Conservation (phyloP, 2,329 filamentous ascomycete genomes). For the Pseudocercospora fuligena region DNA sequence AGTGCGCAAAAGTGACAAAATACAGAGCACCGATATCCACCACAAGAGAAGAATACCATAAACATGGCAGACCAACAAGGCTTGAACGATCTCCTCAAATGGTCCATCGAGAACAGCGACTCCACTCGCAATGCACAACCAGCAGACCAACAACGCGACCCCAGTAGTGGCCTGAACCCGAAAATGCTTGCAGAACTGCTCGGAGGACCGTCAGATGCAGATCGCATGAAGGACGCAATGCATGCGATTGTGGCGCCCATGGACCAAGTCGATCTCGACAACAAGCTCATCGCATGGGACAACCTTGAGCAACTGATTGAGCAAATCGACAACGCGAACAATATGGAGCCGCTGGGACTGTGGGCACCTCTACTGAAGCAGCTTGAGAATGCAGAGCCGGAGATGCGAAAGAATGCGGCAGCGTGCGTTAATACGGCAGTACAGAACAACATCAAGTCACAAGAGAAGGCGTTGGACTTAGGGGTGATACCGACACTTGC, state of each 20-base stretch:
- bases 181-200: slow-evolving; percentile 75
- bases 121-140: slow-evolving; percentile 44
- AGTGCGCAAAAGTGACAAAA: background rate
- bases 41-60: background rate
- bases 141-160: slow-evolving; percentile 42
- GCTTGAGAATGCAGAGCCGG: slow-evolving; percentile 69
- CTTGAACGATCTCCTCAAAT: slow-evolving; percentile 79
- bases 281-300: slow-evolving; percentile 85
- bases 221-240: slow-evolving; percentile 89
- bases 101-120: slow-evolving; percentile 70
- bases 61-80: slow-evolving; percentile 32
- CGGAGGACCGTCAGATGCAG: slow-evolving; percentile 85
- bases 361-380: slow-evolving; percentile 80
- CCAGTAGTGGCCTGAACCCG: slow-evolving; percentile 61
- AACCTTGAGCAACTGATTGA: slow-evolving; percentile 94
- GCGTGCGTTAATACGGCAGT: slow-evolving; percentile 95
- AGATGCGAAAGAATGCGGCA: slow-evolving; percentile 83
- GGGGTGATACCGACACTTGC: slow-evolving; percentile 75
- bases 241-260: slow-evolving; percentile 66
- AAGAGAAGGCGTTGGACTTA: slow-evolving; percentile 69
- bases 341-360: slow-evolving; percentile 75
- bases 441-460: slow-evolving; percentile 88
- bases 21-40: background rate
- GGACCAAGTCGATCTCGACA: slow-evolving; percentile 67
- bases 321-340: slow-evolving; percentile 95